Conservation (phyloP, 139 green algal species). For the Zygnema circumcarinatum region DNA sequence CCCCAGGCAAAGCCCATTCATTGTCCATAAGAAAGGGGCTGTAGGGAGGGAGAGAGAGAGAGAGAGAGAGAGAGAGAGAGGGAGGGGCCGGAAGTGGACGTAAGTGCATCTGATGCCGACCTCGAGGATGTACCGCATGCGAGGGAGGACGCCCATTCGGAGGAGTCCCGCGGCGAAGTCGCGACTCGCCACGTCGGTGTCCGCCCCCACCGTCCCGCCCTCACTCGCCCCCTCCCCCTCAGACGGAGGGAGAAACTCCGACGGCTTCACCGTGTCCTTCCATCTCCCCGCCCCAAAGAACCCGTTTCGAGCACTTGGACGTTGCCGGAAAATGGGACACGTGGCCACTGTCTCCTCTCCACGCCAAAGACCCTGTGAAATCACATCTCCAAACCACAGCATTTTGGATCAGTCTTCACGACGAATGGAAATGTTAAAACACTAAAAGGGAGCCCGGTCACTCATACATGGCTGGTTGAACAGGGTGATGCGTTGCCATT, state of each 20-base stretch:
- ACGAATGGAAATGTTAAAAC: no score
- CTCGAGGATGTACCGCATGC: constrained; percentile 47
- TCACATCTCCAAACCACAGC: no score
- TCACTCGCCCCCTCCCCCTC: constrained; percentile 14
- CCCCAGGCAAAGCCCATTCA: no score
- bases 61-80: constrained; percentile 6
- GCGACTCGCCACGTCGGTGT: constrained; percentile 25
- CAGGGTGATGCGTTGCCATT: no score
- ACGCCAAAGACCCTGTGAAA: constrained; percentile 24
- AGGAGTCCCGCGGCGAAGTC: constrained; percentile 38
- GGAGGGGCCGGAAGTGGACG: background rate
- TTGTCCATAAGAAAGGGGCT: no score
- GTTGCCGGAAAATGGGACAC: background rate
- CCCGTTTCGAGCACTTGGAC: background rate
- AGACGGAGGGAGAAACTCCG: background rate
- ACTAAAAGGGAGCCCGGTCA: no score
- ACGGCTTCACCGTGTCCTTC: constrained; percentile 9
- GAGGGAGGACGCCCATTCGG: constrained; percentile 49
- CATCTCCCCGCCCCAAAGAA: constrained; percentile 13
- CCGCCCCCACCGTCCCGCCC: constrained; percentile 17
- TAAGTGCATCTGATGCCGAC: background rate
- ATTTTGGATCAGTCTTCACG: no score
- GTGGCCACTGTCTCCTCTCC: background rate
- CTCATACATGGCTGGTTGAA: no score
- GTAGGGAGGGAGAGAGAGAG: constrained; percentile 21